A percentile compares a stretch with the other conserved stretches of the same genome.
Conservation (phyloP, 805 yeast genomes). For the Saturnispora besseyi region DNA sequence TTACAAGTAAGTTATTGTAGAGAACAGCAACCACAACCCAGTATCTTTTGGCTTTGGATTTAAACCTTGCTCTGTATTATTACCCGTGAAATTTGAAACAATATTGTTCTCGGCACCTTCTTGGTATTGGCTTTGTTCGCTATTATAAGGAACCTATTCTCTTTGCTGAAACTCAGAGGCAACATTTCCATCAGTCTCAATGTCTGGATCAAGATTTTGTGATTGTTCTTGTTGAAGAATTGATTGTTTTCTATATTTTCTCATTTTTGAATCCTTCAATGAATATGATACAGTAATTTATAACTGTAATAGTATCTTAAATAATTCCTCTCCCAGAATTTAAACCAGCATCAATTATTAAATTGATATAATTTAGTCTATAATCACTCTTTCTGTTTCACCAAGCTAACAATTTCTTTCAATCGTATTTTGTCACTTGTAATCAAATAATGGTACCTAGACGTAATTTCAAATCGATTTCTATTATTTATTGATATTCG, state of each 20-base stretch:
- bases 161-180: background rate
- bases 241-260: background rate
- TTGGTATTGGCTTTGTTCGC: background rate
- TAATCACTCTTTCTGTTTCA: too few relatives aligned
- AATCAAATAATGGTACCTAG: too few relatives aligned
- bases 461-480: too few relatives aligned
- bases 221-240: background rate
- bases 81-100: too few relatives aligned
- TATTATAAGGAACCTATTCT: background rate
- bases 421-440: too few relatives aligned
- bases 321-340: too few relatives aligned
- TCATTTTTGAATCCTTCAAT: background rate
- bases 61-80: background rate
- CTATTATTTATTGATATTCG: too few relatives aligned
- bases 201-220: background rate
- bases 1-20: background rate
- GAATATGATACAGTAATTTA: too few relatives aligned
- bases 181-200: background rate
- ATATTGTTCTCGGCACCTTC: background rate
- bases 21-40: background rate
- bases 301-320: too few relatives aligned
- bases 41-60: background rate
- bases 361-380: too few relatives aligned
- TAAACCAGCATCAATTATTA: too few relatives aligned
- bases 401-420: too few relatives aligned